Base-by-base conservation (phyloP, 2,329 filamentous ascomycete genomes). In the Plenodomus tracheiphilus region DNA sequence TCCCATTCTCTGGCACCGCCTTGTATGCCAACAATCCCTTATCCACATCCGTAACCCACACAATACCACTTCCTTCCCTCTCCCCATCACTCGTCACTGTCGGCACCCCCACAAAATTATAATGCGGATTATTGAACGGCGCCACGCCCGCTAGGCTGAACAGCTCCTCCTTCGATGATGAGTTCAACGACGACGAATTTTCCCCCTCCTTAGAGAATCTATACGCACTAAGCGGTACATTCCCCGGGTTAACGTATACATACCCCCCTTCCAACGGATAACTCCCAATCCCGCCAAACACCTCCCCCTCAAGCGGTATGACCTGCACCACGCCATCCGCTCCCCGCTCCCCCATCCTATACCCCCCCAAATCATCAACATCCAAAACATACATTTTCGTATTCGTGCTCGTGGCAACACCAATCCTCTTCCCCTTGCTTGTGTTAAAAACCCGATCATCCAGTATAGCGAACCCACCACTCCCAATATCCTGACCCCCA, bases 41-140 rank as follows among this genome's bases (percentile, higher is more conserved):
- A 49, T 70, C 67, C 20, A 70, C 66, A 48, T 76, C 74, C 1
- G 70, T 65, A 17, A 76, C 57, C 74, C 74, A 77, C 6, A 76
- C 60, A 10, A 59, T 53, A 2, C 56, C 53, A 25, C 40, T 57
- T 2, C 51, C 50, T 30, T 46, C 35, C 28, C 75, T 66, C 4
- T 63, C 74, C 13, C 70, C 72, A 3, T 73, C 71, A 9, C 66
- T 69, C 1, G 72, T 76, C 6, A 75, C 59, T 0, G 72, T 74
- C 7, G 70, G 66, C 7, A 69, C 58, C 13, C 70, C 70, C 2
- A 59, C 58, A 28, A 68, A 69, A 10, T 66, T 65, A 39, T 61
- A 46, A 15, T 59, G 59, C 39, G 65, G 57, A 41, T 61, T 64
- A 13, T 34, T 36, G 39, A 60, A 61, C 18, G 28, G 28, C 9